Percentiles rank a stretch among this genome's conserved stretches.
Conservation (phyloP, 208 protist genomes). For the Acanthamoeba castellanii region DNA sequence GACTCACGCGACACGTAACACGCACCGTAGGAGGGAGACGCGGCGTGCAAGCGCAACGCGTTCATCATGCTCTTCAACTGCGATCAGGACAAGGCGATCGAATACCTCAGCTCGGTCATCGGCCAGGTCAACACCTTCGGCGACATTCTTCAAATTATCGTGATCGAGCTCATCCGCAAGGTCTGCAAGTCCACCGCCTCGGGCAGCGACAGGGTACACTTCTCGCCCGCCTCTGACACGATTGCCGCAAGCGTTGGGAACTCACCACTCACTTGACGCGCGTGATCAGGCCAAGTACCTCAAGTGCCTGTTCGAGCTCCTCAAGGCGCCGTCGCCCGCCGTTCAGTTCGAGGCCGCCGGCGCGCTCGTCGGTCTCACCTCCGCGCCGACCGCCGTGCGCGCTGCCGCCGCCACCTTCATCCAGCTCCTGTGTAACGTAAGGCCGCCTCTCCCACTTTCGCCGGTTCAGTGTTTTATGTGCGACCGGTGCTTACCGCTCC, state of each 20-base stretch:
- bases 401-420: slow-evolving; percentile 95
- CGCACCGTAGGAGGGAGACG: slow-evolving; percentile 88
- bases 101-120: slow-evolving; percentile 94
- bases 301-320: slow-evolving; percentile 95
- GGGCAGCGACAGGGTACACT: slow-evolving; percentile 56
- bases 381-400: slow-evolving; percentile 96
- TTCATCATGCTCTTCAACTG: slow-evolving; percentile 98
- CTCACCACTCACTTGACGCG: no score
- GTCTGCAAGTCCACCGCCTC: slow-evolving; percentile 81
- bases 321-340: slow-evolving; percentile 94
- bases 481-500: neutral
- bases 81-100: slow-evolving; percentile 94
- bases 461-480: neutral
- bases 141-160: slow-evolving; percentile 94
- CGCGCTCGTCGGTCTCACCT: slow-evolving; percentile 96
- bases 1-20: neutral
- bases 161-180: slow-evolving; percentile 91
- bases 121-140: slow-evolving; percentile 90
- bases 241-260: no score
- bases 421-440: slow-evolving; percentile 91
- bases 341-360: slow-evolving; percentile 97
- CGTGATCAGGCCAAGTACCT: slow-evolving; percentile 94
- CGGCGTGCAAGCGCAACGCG: slow-evolving; percentile 96
- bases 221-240: neutral
- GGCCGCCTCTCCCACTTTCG: neutral